Conservation (phyloP, 768 basidiomycete species). For the Trametopsis cervina region DNA sequence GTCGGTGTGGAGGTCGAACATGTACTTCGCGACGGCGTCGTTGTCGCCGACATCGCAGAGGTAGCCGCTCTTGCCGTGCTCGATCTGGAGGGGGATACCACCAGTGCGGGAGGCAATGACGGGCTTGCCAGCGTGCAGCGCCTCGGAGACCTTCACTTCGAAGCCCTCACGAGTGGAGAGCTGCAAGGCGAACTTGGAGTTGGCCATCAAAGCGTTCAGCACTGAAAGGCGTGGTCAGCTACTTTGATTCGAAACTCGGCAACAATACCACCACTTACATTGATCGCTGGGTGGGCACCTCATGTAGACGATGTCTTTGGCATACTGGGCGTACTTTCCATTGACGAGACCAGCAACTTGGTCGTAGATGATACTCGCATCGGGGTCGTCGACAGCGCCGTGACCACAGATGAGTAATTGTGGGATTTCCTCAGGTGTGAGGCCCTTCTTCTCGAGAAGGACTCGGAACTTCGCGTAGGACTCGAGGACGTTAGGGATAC, state of each 20-base stretch:
- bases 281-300: constrained; percentile 82
- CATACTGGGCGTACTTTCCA: constrained; percentile 31
- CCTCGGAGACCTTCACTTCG: constrained; percentile 95
- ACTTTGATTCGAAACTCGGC: background rate
- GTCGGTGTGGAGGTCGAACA: constrained; percentile 75
- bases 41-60: constrained; percentile 76
- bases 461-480: constrained; percentile 82
- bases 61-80: constrained; percentile 83
- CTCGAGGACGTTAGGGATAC: constrained; percentile 79
- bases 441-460: constrained; percentile 41
- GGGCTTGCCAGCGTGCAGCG: constrained; percentile 85
- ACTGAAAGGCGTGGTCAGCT: constrained; percentile 33
- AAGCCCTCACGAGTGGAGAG: constrained; percentile 93
- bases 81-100: constrained; percentile 90
- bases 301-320: constrained; percentile 37
- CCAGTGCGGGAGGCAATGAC: constrained; percentile 82
- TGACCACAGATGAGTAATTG: constrained; percentile 85
- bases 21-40: constrained; percentile 62
- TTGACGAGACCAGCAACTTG: constrained; percentile 58
- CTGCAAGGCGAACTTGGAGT: constrained; percentile 84
- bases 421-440: constrained; percentile 48
- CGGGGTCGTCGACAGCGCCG: constrained; percentile 91
- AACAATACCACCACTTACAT: constrained; percentile 37
- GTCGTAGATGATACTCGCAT: constrained; percentile 89
- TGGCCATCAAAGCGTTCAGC: constrained; percentile 83